Evolutionary conservation across 2,329 filamentous ascomycete genomes (phyloP).

Genomic region (Talaromyces atroroseus): DNA sequence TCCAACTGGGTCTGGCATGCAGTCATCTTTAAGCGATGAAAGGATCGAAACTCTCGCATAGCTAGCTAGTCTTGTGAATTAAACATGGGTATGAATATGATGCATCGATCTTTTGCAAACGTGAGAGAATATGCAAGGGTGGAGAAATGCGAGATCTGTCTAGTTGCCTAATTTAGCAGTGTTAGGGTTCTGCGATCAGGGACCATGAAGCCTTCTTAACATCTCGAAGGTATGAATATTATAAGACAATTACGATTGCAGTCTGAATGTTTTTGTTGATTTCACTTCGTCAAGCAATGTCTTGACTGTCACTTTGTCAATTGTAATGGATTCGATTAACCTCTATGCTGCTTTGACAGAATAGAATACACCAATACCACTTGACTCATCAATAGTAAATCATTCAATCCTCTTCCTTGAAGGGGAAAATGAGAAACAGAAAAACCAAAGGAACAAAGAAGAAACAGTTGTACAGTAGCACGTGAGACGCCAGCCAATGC

Average conservation of each 20-base stretch:
- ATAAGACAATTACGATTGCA: background rate
- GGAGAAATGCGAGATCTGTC: background rate
- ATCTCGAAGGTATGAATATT: too few species aligned
- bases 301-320: background rate
- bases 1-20: too few species aligned
- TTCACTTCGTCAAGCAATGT: background rate
- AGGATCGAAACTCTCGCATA: too few species aligned
- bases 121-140: too few species aligned
- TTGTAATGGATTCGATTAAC: background rate
- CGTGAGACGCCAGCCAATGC: conserved; percentile 10
- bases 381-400: background rate
- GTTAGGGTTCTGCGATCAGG: background rate
- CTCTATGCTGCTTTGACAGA: background rate
- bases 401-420: background rate
- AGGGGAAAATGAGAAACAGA: background rate
- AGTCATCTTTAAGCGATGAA: too few species aligned
- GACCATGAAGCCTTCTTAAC: background rate
- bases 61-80: too few species aligned
- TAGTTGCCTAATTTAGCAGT: background rate
- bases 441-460: background rate
- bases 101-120: too few species aligned
- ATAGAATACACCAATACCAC: background rate
- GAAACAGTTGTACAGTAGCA: conserved; percentile 4
- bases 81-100: too few species aligned
- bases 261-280: background rate